phyloP scores from a whole-genome alignment of 768 basidiomycete species.

The Pulveroboletus sp. region DNA sequence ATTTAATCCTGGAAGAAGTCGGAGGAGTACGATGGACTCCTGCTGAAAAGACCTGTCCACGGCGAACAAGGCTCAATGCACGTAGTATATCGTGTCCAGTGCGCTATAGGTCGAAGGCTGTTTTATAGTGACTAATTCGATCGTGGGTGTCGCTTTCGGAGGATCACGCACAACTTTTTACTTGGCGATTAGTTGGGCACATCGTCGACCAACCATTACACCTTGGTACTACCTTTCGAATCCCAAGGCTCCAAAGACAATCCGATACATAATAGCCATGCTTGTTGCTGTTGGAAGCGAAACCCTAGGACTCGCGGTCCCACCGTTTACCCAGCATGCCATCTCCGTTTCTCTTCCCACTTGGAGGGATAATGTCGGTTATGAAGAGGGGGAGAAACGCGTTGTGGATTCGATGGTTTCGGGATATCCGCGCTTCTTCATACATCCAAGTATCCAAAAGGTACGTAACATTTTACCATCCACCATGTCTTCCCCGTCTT shows the following conservation, averaged over 20 bases:
- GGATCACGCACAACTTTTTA: too few species aligned
- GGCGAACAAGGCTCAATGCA: not conserved
- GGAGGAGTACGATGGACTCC: too few species aligned
- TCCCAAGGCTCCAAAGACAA: not conserved
- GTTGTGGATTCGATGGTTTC: slow-evolving; percentile 76
- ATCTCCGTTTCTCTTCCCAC: slow-evolving; percentile 94
- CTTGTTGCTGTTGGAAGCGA: slow-evolving; percentile 7
- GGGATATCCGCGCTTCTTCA: slow-evolving; percentile 94
- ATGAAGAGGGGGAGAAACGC: slow-evolving; percentile 84
- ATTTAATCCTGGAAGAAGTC: not conserved
- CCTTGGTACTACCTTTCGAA: not conserved
- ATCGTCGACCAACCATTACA: not conserved
- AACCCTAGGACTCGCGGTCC: slow-evolving; percentile 49
- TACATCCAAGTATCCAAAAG: slow-evolving; percentile 80
- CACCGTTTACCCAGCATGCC: slow-evolving; percentile 75
- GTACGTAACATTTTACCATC: slow-evolving; percentile 41
- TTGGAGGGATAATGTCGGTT: slow-evolving; percentile 87
- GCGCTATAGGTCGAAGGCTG: too few species aligned
- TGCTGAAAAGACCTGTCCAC: too few species aligned
- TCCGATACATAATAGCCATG: slow-evolving; percentile 2
- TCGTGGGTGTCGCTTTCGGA: too few species aligned
- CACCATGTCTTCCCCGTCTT: not conserved
- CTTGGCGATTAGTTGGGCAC: too few species aligned
- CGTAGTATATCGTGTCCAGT: too few species aligned
- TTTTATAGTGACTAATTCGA: too few species aligned